Evolutionary conservation across 2,329 filamentous ascomycete species (phyloP).

Genomic region (Sclerotinia spermophila): DNA sequence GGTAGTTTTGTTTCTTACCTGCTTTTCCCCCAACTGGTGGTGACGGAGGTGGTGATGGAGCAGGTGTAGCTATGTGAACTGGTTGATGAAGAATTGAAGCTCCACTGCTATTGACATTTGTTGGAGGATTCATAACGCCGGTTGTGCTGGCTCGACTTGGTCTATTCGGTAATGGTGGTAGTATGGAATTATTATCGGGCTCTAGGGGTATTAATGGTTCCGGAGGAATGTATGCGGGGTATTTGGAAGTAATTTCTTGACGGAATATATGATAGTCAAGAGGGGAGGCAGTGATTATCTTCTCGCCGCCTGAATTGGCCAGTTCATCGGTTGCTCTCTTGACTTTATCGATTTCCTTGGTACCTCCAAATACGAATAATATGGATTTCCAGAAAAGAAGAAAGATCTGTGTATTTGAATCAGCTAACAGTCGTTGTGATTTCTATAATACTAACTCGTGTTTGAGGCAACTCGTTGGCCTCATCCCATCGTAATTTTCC

Average conservation of each 20-base stretch:
- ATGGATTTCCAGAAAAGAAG: conserved; percentile 90
- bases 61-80: conserved; percentile 97
- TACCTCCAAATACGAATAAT: conserved; percentile 79
- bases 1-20: conserved; percentile 98
- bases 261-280: conserved; percentile 95
- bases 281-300: conserved; percentile 84
- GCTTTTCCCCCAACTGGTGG: conserved; percentile 83
- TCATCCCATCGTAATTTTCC: conserved; percentile 71
- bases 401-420: conserved; percentile 54
- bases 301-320: conserved; percentile 47
- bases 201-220: conserved; percentile 79
- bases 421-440: conserved; percentile 20
- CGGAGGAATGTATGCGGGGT: conserved; percentile 92
- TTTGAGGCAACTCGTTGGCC: conserved; percentile 58
- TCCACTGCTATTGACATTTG: conserved; percentile 53
- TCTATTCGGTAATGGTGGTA: conserved; percentile 79
- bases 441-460: conserved; percentile 50
- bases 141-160: conserved; percentile 58
- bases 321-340: conserved; percentile 68
- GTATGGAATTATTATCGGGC: conserved; percentile 82
- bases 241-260: conserved; percentile 96
- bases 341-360: conserved; percentile 65
- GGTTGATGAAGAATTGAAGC: conserved; percentile 89
- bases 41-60: conserved; percentile 90
- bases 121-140: conserved; percentile 57